Evolutionary conservation across 768 basidiomycete genomes (phyloP).

Genomic region (Cyclocybe aegerita): DNA sequence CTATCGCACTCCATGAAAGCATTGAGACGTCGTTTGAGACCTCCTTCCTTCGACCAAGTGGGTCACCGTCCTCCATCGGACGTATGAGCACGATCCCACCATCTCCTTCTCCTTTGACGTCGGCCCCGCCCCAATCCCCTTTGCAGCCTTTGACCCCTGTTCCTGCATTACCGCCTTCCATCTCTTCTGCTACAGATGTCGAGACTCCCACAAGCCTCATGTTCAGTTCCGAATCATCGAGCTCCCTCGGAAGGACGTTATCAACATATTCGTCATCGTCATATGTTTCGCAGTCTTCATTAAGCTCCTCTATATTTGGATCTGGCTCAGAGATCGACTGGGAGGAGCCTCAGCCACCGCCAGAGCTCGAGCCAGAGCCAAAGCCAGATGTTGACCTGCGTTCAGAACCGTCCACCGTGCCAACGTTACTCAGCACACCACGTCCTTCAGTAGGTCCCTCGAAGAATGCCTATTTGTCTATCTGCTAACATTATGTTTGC

Average conservation of each 20-base stretch:
- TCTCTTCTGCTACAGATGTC: slow-evolving; percentile 27
- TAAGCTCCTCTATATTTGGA: slow-evolving; percentile 37
- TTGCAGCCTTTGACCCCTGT: slow-evolving; percentile 38
- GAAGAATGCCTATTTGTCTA: background rate
- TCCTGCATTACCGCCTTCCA: slow-evolving; percentile 33
- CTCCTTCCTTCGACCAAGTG: slow-evolving; percentile 68
- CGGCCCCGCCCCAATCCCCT: slow-evolving; percentile 27
- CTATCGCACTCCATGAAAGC: slow-evolving; percentile 56
- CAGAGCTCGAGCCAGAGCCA: slow-evolving; percentile 5
- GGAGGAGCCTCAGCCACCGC: slow-evolving; percentile 13
- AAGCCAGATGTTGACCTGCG: slow-evolving; percentile 13
- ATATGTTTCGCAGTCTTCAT: slow-evolving; percentile 42
- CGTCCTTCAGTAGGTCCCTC: slow-evolving; percentile 34
- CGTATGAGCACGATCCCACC: slow-evolving; percentile 45
- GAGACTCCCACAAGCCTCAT: slow-evolving; percentile 33
- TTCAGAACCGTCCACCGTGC: slow-evolving; percentile 48
- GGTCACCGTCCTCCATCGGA: slow-evolving; percentile 43
- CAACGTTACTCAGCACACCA: slow-evolving; percentile 54
- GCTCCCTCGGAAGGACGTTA: slow-evolving; percentile 37
- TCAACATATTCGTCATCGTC: slow-evolving; percentile 36
- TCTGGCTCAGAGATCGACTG: slow-evolving; percentile 33
- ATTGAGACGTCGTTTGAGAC: slow-evolving; percentile 71
- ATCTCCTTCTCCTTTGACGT: slow-evolving; percentile 28
- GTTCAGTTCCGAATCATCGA: slow-evolving; percentile 29
- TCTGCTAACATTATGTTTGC: background rate